A percentile compares a stretch with the other conserved stretches of the same genome.
Evolutionary conservation across 306 rosid species (phyloP).

Genomic region (Betula pendula): DNA sequence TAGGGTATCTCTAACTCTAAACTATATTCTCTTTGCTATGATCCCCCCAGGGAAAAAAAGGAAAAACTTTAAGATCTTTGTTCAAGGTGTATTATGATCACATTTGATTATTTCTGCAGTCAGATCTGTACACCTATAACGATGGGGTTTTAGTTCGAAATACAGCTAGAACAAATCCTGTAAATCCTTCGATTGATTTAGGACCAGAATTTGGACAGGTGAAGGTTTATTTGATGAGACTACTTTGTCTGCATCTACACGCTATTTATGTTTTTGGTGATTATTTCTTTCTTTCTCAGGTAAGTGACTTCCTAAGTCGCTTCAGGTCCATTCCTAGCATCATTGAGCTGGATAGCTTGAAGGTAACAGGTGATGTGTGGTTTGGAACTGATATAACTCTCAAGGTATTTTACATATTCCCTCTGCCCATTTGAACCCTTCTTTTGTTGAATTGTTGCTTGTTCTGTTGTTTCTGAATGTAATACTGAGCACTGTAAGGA

Average conservation of each 20-base stretch:
- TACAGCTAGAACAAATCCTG: conserved; percentile 59
- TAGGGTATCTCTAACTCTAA: conserved; percentile 1
- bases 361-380: conserved; percentile 75
- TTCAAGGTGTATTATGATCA: conserved; percentile 4
- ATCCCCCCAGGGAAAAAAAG: background rate
- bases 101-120: conserved; percentile 50
- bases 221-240: conserved; percentile 10
- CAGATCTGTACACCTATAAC: conserved; percentile 52
- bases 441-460: conserved; percentile 9
- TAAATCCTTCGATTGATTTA: conserved; percentile 59
- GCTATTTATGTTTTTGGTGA: conserved; percentile 11
- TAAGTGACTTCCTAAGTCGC: conserved; percentile 58
- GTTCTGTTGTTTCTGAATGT: background rate
- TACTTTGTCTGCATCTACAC: conserved; percentile 1
- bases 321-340: conserved; percentile 68
- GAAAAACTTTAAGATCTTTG: background rate
- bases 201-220: conserved; percentile 85
- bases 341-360: conserved; percentile 62
- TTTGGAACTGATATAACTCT: conserved; percentile 63
- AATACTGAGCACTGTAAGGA: background rate
- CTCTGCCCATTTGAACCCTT: conserved; percentile 6
- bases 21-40: background rate
- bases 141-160: conserved; percentile 60
- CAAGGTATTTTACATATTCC: conserved; percentile 51
- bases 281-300: conserved; percentile 45